Evolutionary conservation across 768 basidiomycete species (phyloP).

Genomic region (Psilocybe azurescens): DNA sequence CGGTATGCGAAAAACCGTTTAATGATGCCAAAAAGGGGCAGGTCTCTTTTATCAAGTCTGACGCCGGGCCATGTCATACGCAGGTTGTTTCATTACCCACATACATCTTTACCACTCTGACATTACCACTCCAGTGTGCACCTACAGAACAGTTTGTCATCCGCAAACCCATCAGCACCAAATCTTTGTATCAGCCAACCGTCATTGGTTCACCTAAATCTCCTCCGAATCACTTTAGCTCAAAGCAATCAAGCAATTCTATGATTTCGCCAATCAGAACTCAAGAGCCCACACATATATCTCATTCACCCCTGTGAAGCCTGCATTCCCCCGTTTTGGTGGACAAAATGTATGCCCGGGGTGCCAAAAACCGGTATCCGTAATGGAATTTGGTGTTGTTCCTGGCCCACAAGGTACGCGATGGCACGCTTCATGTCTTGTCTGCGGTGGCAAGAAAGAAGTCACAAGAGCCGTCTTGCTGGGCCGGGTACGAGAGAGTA

Average conservation of each 20-base stretch:
- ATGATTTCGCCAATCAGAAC: slow-evolving; percentile 24
- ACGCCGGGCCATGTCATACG: slow-evolving; percentile 71
- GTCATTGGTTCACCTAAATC: slow-evolving; percentile 8
- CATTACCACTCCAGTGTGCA: slow-evolving; percentile 44
- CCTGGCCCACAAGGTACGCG: slow-evolving; percentile 82
- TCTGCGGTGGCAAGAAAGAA: slow-evolving; percentile 80
- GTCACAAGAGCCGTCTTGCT: slow-evolving; percentile 36
- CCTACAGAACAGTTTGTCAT: slow-evolving; percentile 46
- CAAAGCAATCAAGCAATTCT: slow-evolving; percentile 17
- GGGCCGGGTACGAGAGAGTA: slow-evolving; percentile 47
- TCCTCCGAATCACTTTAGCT: slow-evolving; percentile 10
- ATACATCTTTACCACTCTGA: neutral
- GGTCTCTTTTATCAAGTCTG: slow-evolving; percentile 72
- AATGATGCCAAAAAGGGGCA: slow-evolving; percentile 64
- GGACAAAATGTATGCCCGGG: slow-evolving; percentile 72
- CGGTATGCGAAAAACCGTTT: slow-evolving; percentile 66
- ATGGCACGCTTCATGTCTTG: slow-evolving; percentile 80
- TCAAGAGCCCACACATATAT: slow-evolving; percentile 26
- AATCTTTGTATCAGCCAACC: slow-evolving; percentile 24
- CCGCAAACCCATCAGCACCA: slow-evolving; percentile 33
- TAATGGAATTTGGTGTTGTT: slow-evolving; percentile 87
- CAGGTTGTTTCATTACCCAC: slow-evolving; percentile 40
- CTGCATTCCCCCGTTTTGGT: slow-evolving; percentile 60
- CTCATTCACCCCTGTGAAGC: slow-evolving; percentile 29
- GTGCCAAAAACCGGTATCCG: slow-evolving; percentile 73